Evolutionary conservation across 2,329 filamentous ascomycete species (phyloP).

Genomic region (Neonectria hederae): DNA sequence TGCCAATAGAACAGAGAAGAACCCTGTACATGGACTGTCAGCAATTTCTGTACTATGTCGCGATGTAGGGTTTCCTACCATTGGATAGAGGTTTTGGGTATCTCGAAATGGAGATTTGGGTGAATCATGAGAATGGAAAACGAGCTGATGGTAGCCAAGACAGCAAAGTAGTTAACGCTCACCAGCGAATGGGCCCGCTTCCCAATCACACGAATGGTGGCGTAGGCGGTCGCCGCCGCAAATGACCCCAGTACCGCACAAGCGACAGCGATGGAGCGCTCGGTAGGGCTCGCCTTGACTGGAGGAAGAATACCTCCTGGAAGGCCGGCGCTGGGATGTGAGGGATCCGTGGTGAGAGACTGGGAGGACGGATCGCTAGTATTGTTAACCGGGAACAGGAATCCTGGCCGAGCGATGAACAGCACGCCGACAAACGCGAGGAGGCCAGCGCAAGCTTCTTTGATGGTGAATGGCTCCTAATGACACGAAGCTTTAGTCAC

Average conservation of each 20-base stretch:
- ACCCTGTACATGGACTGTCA: slow-evolving; percentile 53
- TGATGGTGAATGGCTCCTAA: slow-evolving; percentile 76
- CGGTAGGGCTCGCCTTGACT: slow-evolving; percentile 59
- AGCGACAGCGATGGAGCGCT: slow-evolving; percentile 72
- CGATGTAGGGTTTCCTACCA: slow-evolving; percentile 30
- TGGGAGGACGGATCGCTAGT: slow-evolving; percentile 5
- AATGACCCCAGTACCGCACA: slow-evolving; percentile 75
- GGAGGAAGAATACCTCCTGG: slow-evolving; percentile 41
- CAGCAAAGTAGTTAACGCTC: slow-evolving; percentile 80
- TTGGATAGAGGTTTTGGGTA: slow-evolving; percentile 40
- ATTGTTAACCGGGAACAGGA: slow-evolving; percentile 57
- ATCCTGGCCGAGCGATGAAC: slow-evolving; percentile 76
- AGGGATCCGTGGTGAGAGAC: not conserved
- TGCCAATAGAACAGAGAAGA: slow-evolving; percentile 68
- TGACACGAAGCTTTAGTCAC: slow-evolving; percentile 27
- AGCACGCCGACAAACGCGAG: slow-evolving; percentile 78
- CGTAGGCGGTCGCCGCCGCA: slow-evolving; percentile 75
- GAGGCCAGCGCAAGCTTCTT: slow-evolving; percentile 74
- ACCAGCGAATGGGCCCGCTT: slow-evolving; percentile 79
- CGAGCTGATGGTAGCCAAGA: slow-evolving; percentile 72
- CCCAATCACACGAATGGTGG: slow-evolving; percentile 78
- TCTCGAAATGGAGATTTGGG: slow-evolving; percentile 53
- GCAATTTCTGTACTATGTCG: not conserved
- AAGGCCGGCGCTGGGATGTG: slow-evolving; percentile 14
- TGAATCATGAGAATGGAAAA: slow-evolving; percentile 63